Percentiles rank a stretch among this genome's conserved stretches.
Conservation (phyloP, 2,329 filamentous ascomycete species). For the Fusarium camptoceras region DNA sequence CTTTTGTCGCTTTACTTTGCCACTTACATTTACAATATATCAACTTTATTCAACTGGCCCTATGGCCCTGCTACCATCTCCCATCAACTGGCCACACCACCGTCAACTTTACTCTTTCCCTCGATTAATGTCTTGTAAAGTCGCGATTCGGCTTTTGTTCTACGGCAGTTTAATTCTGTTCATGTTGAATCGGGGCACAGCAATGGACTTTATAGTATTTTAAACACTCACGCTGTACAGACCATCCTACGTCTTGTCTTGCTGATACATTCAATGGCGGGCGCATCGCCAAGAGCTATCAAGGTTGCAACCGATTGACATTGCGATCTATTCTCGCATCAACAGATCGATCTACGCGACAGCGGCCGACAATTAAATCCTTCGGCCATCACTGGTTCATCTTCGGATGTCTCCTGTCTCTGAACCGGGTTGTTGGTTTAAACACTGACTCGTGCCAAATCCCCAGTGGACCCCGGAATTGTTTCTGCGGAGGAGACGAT, state of each 20-base stretch:
- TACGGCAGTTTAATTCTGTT: neutral
- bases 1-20: constrained; percentile 21
- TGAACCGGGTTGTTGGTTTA: neutral
- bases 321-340: neutral
- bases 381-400: neutral
- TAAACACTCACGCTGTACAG: neutral
- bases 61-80: neutral
- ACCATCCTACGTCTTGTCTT: neutral
- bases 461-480: neutral
- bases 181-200: neutral
- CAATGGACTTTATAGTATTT: too few species aligned
- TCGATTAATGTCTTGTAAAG: neutral
- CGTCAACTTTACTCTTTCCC: neutral
- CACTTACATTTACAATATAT: neutral
- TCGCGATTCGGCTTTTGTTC: neutral
- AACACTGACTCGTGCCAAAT: neutral
- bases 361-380: neutral
- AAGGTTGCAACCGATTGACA: neutral
- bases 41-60: accelerated
- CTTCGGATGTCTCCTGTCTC: neutral
- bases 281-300: neutral
- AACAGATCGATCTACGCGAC: neutral
- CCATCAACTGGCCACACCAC: neutral
- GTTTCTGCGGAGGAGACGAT: neutral
- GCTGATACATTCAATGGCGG: neutral